Evolutionary conservation across 2,329 filamentous ascomycete genomes (phyloP), one percentile per base, ranked within the genome.

Genomic region (Chalara sp.): DNA sequence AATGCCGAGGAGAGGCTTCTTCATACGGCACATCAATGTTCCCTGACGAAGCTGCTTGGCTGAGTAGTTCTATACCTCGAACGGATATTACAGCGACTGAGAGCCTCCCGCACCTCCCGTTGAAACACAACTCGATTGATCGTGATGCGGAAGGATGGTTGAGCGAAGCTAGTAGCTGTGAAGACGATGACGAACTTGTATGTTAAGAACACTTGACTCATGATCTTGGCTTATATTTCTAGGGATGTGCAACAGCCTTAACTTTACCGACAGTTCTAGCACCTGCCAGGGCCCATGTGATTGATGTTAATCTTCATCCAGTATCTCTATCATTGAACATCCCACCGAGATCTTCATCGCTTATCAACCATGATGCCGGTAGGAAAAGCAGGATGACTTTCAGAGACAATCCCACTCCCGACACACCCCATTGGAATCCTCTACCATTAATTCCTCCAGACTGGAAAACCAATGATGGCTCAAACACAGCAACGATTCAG

Each of bases 131-230:
- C 43, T 44, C 54, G 2, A 4, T 51, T 30, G 43, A 56, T 28
- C 44, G 32, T 35, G 50, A 53, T 42, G 53, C 58, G 6, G 55
- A 61, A 43, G 58, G 55, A 35, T 62, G 57, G 61, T 50, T 61
- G 6, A 58, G 55, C 46, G 56, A 61, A 39, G 51, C 53, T 5
- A 57, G 49, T 8, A 58, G 53, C 39, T 49, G 44, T 21, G 53
- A 50, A 21, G 57, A 32, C 8, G 58, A 58, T 29, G 50, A 58
- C 40, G 39, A 52, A 28, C 51, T 59, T 33, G 62, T 64, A 55
- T 44, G 61, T 51, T 6, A 29, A 10, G n/a, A 21, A 6, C 28
- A 4, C 6, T 40, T 11, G 29, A 39, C 41, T 53, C 33, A 43
- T 28, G 41, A 51, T 29, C 30, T 32, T n/a, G 33, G 12, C n/a